These are phyloP conservation scores for Leishmania braziliensis DNA, from an alignment of 208 protist species.

Conservation along the genomic window DNA sequence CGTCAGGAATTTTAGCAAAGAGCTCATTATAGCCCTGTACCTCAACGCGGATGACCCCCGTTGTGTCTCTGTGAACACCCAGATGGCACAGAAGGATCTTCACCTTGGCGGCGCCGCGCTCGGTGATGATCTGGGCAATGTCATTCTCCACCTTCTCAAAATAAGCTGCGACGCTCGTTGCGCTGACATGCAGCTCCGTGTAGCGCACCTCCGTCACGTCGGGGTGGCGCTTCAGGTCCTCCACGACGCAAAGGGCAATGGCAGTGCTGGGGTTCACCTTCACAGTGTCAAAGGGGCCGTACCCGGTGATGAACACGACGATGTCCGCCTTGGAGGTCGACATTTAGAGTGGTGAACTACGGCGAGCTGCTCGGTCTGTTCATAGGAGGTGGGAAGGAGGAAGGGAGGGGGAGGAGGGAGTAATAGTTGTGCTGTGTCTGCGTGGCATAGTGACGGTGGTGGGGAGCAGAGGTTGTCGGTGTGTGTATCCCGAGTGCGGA, in stretches of 20 bases:
- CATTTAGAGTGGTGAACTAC: background rate
- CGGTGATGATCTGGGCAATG: slow-evolving; percentile 29
- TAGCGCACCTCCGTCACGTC: slow-evolving; percentile 32
- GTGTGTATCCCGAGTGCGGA: background rate
- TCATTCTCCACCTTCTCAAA: slow-evolving; percentile 46
- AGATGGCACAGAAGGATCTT: slow-evolving; percentile 60
- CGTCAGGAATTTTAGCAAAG: slow-evolving; percentile 43
- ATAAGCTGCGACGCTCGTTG: slow-evolving; percentile 36
- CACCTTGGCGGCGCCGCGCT: slow-evolving; percentile 7
- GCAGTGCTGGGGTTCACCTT: slow-evolving; percentile 63
- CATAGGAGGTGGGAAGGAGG: background rate
- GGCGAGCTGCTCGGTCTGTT: background rate
- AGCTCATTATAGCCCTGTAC: slow-evolving; percentile 75
- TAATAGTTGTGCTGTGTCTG: background rate
- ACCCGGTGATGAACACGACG: slow-evolving; percentile 69
- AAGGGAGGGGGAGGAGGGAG: background rate
- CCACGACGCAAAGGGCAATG: slow-evolving; percentile 38
- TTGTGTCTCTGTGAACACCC: slow-evolving; percentile 54
- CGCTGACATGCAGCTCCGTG: slow-evolving; percentile 49
- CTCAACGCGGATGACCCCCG: slow-evolving; percentile 57
- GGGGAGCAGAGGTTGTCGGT: background rate
- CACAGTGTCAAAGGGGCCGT: slow-evolving; percentile 60
- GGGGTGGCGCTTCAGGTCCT: slow-evolving; percentile 28
- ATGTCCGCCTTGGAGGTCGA: slow-evolving; percentile 8
- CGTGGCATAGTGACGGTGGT: background rate